Percentiles rank a stretch among this genome's conserved stretches.
Evolutionary conservation across 805 yeast species (phyloP).

Genomic region (Cephaloascus albidus): DNA sequence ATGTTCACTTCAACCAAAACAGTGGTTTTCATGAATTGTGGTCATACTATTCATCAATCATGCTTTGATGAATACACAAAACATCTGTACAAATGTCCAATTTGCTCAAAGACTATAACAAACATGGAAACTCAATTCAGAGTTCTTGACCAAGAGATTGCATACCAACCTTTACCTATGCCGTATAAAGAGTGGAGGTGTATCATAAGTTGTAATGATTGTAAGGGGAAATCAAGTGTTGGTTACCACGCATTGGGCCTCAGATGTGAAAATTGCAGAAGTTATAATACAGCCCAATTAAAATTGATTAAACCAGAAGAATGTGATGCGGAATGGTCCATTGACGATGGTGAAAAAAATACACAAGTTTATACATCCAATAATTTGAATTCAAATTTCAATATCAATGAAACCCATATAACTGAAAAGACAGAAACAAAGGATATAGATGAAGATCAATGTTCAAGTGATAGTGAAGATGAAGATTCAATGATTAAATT

Average conservation of each 20-base stretch:
- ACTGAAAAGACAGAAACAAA: neutral
- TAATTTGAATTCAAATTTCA: slow-evolving; percentile 1
- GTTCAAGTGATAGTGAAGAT: neutral
- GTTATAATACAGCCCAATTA: slow-evolving; percentile 78
- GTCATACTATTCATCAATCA: slow-evolving; percentile 84
- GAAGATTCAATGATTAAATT: neutral
- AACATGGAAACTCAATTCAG: slow-evolving; percentile 88
- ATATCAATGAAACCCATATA: neutral
- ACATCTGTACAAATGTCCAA: slow-evolving; percentile 84
- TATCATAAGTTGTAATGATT: slow-evolving; percentile 74
- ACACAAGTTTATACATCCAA: neutral
- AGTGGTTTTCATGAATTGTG: slow-evolving; percentile 89
- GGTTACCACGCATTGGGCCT: slow-evolving; percentile 79
- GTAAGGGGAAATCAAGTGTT: slow-evolving; percentile 71
- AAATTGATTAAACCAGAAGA: slow-evolving; percentile 63
- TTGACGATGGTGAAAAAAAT: neutral
- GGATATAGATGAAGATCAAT: neutral
- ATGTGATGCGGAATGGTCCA: slow-evolving; percentile 27
- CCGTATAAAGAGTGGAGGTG: slow-evolving; percentile 74
- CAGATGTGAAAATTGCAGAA: slow-evolving; percentile 77
- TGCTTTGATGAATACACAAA: slow-evolving; percentile 79
- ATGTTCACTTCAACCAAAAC: slow-evolving; percentile 75
- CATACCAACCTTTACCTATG: slow-evolving; percentile 65
- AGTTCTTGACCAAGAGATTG: slow-evolving; percentile 76
- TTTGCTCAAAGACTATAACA: slow-evolving; percentile 74